These are phyloP conservation scores for Mucor plumbeus DNA, from an alignment of 371 early-diverging fungal species.

Conservation along the genomic window DNA sequence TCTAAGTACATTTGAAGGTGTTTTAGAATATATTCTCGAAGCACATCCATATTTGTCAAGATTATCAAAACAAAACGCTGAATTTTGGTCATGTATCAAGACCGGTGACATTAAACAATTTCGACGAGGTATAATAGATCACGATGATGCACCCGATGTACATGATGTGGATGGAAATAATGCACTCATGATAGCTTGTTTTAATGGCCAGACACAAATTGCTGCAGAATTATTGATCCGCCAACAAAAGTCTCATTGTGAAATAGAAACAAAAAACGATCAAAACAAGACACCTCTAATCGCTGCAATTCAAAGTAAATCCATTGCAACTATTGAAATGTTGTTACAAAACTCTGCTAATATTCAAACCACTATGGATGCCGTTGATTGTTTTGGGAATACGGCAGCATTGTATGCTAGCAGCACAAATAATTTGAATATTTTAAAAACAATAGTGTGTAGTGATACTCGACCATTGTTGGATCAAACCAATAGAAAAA, in stretches of 20 bases:
- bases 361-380: constrained; percentile 20
- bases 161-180: constrained; percentile 54
- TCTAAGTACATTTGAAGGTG: constrained; percentile 60
- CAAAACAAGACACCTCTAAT: constrained; percentile 50
- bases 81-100: constrained; percentile 41
- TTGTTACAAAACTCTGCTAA: constrained; percentile 24
- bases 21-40: constrained; percentile 52
- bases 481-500: constrained; percentile 13
- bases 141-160: constrained; percentile 17
- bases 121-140: not conserved
- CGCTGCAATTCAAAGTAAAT: constrained; percentile 36
- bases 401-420: constrained; percentile 45
- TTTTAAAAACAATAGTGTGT: constrained; percentile 12
- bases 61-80: constrained; percentile 40
- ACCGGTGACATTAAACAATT: constrained; percentile 17
- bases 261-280: constrained; percentile 36
- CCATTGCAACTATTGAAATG: constrained; percentile 32
- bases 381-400: constrained; percentile 47
- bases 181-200: constrained; percentile 50
- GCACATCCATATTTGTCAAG: constrained; percentile 38
- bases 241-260: not conserved
- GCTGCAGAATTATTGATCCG: constrained; percentile 36
- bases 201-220: constrained; percentile 36
- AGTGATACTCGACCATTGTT: not conserved
- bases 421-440: not conserved